Percentiles rank a stretch among this genome's conserved stretches.
Evolutionary conservation across 2,329 filamentous ascomycete species (phyloP).

Genomic region (Tolypocladium endophyticum): DNA sequence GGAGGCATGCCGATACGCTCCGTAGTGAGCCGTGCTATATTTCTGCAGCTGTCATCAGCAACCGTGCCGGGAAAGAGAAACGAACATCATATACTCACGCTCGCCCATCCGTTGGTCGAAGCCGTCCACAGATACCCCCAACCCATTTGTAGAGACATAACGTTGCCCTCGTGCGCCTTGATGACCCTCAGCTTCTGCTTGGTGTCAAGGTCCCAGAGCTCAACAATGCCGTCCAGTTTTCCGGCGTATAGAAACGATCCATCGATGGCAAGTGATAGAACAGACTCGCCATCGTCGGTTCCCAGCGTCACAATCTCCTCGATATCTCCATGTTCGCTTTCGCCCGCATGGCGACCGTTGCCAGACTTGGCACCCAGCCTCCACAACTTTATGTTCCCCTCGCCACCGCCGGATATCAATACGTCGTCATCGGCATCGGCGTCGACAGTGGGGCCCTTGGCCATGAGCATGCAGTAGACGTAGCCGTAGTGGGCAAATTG

Average conservation of each 20-base stretch:
- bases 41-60: conserved; percentile 31
- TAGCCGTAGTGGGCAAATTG: conserved; percentile 95
- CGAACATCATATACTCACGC: conserved; percentile 42
- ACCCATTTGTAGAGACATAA: conserved; percentile 78
- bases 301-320: conserved; percentile 58
- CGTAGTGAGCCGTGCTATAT: conserved; percentile 56
- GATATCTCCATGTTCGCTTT: conserved; percentile 47
- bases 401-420: conserved; percentile 81
- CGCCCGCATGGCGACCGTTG: conserved; percentile 18
- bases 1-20: conserved; percentile 37
- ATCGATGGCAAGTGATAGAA: conserved; percentile 74
- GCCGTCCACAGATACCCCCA: conserved; percentile 81
- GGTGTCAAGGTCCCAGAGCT: conserved; percentile 95
- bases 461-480: conserved; percentile 90
- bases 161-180: conserved; percentile 67
- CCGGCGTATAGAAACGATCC: conserved; percentile 90
- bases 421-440: conserved; percentile 68
- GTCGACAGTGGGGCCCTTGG: conserved; percentile 55
- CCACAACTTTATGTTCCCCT: conserved; percentile 95
- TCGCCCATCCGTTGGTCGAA: conserved; percentile 77
- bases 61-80: accelerated
- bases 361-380: conserved; percentile 34
- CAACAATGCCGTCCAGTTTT: conserved; percentile 75
- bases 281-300: conserved; percentile 50
- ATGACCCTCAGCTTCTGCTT: conserved; percentile 82